Evolutionary conservation across 176 grass and related monocot species (phyloP).

Genomic region (Rhipidocladum racemiflorum): DNA sequence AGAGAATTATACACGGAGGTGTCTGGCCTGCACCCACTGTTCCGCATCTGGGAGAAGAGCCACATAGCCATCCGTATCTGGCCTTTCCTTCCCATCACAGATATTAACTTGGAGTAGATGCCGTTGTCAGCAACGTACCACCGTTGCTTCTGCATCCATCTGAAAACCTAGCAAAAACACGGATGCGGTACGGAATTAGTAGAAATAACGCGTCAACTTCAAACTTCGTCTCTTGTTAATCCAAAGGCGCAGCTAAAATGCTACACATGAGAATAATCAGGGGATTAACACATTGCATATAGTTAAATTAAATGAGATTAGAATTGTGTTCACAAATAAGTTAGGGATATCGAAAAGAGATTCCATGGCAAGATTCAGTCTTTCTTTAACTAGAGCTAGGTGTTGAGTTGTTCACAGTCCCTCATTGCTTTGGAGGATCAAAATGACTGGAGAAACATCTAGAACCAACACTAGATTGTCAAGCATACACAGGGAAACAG

Average conservation of each 20-base stretch:
- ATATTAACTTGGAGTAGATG: constrained; percentile 91
- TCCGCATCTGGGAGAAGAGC: constrained; percentile 92
- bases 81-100: constrained; percentile 90
- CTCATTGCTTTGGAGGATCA: background rate
- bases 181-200: background rate
- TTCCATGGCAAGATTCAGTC: background rate
- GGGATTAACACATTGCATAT: background rate
- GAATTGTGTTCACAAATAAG: background rate
- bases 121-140: constrained; percentile 96
- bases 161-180: constrained; percentile 72
- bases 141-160: constrained; percentile 94
- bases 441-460: background rate
- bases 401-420: background rate
- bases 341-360: background rate
- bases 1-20: constrained; percentile 91
- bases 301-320: background rate
- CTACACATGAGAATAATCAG: background rate
- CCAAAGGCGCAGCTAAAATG: background rate
- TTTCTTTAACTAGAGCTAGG: background rate
- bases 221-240: background rate
- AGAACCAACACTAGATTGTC: background rate
- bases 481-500: background rate
- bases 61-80: constrained; percentile 98
- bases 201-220: background rate
- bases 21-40: constrained; percentile 73